Conservation (phyloP, 2,329 filamentous ascomycete genomes). For the Pseudofabraea citricarpa region DNA sequence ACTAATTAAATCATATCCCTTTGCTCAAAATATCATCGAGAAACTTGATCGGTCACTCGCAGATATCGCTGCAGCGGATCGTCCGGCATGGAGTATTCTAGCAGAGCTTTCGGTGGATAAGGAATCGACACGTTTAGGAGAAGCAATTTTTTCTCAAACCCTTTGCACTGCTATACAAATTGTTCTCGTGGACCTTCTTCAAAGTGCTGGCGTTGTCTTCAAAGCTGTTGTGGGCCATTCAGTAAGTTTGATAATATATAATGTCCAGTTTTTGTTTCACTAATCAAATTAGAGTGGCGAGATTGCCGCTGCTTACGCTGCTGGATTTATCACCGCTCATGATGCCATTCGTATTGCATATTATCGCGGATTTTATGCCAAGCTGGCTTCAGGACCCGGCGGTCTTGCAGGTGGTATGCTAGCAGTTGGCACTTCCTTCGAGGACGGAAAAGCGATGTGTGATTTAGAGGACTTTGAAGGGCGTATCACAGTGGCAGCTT, state of each 20-base stretch:
- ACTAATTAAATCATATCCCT: constrained; percentile 1
- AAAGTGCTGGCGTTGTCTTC: constrained; percentile 7
- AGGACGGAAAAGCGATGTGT: constrained; percentile 8
- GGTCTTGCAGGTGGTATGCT: constrained; percentile 14
- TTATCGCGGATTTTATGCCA: constrained; percentile 1
- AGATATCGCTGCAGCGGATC: not conserved
- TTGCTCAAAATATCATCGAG: not conserved
- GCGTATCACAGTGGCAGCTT: constrained; percentile 25
- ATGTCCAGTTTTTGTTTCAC: not conserved
- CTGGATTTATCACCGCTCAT: constrained; percentile 25
- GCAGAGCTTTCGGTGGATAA: constrained; percentile 18
- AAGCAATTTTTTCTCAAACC: constrained; percentile 4
- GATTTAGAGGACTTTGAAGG: constrained; percentile 5
- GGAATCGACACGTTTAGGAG: constrained; percentile 8
- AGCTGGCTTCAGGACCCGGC: not conserved
- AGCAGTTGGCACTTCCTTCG: constrained; percentile 9
- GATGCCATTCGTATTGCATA: constrained; percentile 22
- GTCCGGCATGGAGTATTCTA: not conserved
- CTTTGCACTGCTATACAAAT: constrained; percentile 17
- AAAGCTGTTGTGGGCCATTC: constrained; percentile 21
- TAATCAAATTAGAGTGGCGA: constrained; percentile 28
- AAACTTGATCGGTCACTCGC: not conserved
- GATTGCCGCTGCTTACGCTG: constrained; percentile 38
- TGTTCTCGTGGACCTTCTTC: constrained; percentile 15
- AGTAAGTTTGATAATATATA: not conserved